Percentiles rank a stretch among this genome's conserved stretches.
phyloP scores from a whole-genome alignment of 345 rosid genomes.

The Abelmoschus esculentus region DNA sequence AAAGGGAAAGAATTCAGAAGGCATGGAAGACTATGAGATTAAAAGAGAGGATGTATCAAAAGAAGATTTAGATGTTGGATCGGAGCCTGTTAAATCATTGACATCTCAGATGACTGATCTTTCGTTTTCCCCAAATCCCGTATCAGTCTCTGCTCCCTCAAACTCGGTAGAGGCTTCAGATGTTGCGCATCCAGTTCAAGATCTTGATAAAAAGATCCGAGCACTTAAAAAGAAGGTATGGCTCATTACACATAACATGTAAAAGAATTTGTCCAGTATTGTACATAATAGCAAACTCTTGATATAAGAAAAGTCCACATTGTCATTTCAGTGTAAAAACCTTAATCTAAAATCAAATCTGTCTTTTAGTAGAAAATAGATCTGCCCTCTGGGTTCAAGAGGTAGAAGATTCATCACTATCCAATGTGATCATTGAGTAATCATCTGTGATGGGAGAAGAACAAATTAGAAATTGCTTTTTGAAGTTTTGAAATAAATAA shows the following conservation, averaged over 20 bases:
- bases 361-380: no score
- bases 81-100: constrained; percentile 43
- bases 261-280: background rate
- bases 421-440: background rate
- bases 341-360: background rate
- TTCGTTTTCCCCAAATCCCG: constrained; percentile 44
- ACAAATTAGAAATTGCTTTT: background rate
- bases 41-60: constrained; percentile 27
- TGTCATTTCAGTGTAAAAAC: background rate
- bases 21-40: constrained; percentile 26
- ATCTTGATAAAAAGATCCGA: constrained; percentile 70
- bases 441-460: background rate
- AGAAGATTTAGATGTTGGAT: constrained; percentile 20
- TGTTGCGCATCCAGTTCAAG: constrained; percentile 39
- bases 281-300: background rate
- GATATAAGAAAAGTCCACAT: background rate
- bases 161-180: constrained; percentile 30
- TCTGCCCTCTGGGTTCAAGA: background rate
- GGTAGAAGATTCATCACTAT: background rate
- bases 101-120: constrained; percentile 63
- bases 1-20: constrained; percentile 49
- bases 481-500: background rate
- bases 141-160: constrained; percentile 24
- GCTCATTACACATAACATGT: background rate
- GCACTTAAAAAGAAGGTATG: constrained; percentile 89